These are phyloP conservation scores for Metarhizium sp. DNA, from an alignment of 2,329 filamentous ascomycete species.

Conservation along the genomic window DNA sequence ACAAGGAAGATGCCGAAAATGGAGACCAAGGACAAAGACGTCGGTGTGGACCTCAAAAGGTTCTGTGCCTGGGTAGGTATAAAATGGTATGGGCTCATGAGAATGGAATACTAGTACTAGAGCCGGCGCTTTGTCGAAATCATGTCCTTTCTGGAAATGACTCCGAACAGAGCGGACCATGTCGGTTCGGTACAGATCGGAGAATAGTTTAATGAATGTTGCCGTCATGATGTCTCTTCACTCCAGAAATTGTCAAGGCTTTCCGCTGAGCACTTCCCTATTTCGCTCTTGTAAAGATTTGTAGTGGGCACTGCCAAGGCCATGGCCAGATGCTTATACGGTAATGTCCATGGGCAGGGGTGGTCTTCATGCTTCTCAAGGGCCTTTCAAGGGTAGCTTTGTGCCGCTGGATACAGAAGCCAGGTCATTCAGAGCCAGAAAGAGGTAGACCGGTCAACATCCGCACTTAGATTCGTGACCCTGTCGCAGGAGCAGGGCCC, in stretches of 20 bases:
- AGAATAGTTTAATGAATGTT: constrained; percentile 9
- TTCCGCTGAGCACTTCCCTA: constrained; percentile 2
- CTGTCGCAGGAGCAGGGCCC: not conserved
- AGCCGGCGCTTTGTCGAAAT: not conserved
- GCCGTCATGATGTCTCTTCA: not conserved
- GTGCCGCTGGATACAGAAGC: not conserved
- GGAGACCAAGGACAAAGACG: constrained; percentile 1
- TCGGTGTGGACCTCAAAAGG: constrained; percentile 6
- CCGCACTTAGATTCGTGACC: not conserved
- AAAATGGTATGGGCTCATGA: not conserved
- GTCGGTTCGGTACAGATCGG: constrained; percentile 4
- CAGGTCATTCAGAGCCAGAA: not conserved
- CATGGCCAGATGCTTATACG: constrained; percentile 5
- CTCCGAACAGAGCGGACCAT: constrained; percentile 3
- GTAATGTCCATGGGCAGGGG: constrained; percentile 8
- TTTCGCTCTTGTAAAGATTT: not conserved
- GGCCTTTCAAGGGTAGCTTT: not conserved
- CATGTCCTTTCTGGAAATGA: constrained; percentile 2
- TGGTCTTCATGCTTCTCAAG: not conserved
- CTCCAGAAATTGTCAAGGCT: not conserved
- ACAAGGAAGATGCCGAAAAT: constrained; percentile 6
- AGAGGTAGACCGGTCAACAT: not conserved
- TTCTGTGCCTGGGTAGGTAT: constrained; percentile 1
- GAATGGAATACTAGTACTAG: not conserved
- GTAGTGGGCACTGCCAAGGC: constrained; percentile 1